phyloP scores from a whole-genome alignment of 441 rosid species.

The Breynia disticha region DNA sequence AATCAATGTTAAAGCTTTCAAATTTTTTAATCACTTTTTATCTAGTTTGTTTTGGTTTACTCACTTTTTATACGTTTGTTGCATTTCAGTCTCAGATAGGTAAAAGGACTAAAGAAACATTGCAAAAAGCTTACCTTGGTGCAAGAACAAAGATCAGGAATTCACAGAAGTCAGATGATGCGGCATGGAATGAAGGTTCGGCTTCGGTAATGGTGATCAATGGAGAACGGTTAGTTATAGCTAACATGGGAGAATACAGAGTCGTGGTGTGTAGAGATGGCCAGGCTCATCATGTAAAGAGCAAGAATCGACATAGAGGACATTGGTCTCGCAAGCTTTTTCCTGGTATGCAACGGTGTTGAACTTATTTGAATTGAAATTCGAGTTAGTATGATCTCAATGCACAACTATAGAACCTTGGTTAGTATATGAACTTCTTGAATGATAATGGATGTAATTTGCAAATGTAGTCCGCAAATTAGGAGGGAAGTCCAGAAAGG shows the following conservation, averaged over 20 bases:
- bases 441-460: slow-evolving; percentile 1
- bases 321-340: slow-evolving; percentile 39
- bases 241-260: slow-evolving; percentile 52
- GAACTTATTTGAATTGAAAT: too few species aligned
- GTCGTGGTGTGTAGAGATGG: slow-evolving; percentile 61
- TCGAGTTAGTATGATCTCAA: too few species aligned
- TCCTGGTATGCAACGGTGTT: slow-evolving; percentile 26
- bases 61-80: not conserved
- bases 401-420: too few species aligned
- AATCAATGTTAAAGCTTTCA: not conserved
- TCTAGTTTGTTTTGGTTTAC: too few species aligned
- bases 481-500: slow-evolving; percentile 29
- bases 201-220: slow-evolving; percentile 55
- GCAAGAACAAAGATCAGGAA: slow-evolving; percentile 40
- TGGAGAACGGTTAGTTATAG: slow-evolving; percentile 57
- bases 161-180: slow-evolving; percentile 25
- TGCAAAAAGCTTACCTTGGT: slow-evolving; percentile 43
- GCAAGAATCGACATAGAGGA: slow-evolving; percentile 23
- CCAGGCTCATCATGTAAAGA: slow-evolving; percentile 43
- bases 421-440: too few species aligned
- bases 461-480: slow-evolving; percentile 16
- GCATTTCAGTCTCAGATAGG: slow-evolving; percentile 34
- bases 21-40: not conserved
- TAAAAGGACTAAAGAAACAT: slow-evolving; percentile 42
- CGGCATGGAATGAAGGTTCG: slow-evolving; percentile 28